Evolutionary conservation across 108 stramenopile genomes (phyloP).

Genomic region (Cyclotella sp.): DNA sequence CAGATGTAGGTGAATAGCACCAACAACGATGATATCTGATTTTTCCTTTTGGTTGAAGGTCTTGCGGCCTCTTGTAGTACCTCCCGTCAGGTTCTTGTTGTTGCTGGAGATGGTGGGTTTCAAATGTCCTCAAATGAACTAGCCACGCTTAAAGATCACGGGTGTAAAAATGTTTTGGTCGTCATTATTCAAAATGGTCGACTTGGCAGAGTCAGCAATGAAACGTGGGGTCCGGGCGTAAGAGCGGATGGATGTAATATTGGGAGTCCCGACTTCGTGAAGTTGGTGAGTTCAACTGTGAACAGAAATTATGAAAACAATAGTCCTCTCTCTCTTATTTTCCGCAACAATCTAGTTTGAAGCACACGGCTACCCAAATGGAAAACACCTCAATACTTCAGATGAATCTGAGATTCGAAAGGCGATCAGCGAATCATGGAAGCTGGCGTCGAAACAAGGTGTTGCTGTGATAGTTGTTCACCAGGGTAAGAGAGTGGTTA

Average conservation of each 20-base stretch:
- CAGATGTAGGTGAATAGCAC: conserved; percentile 8
- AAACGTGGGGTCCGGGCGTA: conserved; percentile 33
- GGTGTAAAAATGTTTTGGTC: conserved; percentile 28
- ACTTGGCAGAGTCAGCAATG: conserved; percentile 37
- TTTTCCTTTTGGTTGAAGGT: neutral
- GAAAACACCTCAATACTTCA: conserved; percentile 21
- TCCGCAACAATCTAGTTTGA: conserved; percentile 1
- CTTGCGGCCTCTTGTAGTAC: conserved; percentile 14
- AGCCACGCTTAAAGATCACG: conserved; percentile 31
- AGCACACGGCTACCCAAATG: conserved; percentile 42
- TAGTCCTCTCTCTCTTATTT: no score
- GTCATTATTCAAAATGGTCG: conserved; percentile 28
- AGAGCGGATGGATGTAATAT: conserved; percentile 34
- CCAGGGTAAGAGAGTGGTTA: neutral
- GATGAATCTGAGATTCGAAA: conserved; percentile 7
- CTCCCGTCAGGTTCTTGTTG: conserved; percentile 28
- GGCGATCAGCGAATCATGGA: neutral
- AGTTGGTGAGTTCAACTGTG: neutral
- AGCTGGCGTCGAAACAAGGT: conserved; percentile 11
- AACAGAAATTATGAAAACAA: no score
- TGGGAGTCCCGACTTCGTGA: conserved; percentile 32
- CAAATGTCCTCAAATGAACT: conserved; percentile 53
- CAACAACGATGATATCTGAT: neutral
- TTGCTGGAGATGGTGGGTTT: conserved; percentile 57
- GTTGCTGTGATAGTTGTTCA: conserved; percentile 24